Evolutionary conservation across 805 yeast species (phyloP).

Genomic region (Saturnispora diversa): DNA sequence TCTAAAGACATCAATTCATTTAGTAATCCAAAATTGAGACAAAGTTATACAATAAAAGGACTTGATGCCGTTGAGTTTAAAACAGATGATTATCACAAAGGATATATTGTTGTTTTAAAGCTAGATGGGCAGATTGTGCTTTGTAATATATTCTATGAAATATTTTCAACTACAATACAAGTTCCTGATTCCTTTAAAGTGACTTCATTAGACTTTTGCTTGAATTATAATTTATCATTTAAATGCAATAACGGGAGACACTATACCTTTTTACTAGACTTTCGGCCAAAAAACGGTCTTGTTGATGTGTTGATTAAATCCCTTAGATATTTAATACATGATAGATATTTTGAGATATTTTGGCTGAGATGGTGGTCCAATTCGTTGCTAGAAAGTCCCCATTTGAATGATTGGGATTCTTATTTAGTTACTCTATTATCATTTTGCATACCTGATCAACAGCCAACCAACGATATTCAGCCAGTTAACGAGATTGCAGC

Average conservation of each 20-base stretch:
- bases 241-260: constrained; percentile 19
- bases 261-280: constrained; percentile 29
- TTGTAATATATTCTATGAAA: constrained; percentile 50
- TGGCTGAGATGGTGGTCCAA: constrained; percentile 60
- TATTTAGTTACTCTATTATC: constrained; percentile 45
- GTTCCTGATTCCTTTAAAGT: constrained; percentile 20
- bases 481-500: constrained; percentile 22
- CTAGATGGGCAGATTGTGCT: constrained; percentile 32
- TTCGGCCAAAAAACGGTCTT: constrained; percentile 39
- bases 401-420: constrained; percentile 51
- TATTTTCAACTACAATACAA: constrained; percentile 32
- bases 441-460: constrained; percentile 39
- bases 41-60: constrained; percentile 21
- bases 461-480: constrained; percentile 17
- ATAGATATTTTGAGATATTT: constrained; percentile 48
- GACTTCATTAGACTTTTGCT: constrained; percentile 19
- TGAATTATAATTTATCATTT: constrained; percentile 22
- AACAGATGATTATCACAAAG: constrained; percentile 30
- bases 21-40: constrained; percentile 19
- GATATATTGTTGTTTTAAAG: constrained; percentile 38
- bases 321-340: constrained; percentile 48
- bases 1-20: constrained; percentile 21
- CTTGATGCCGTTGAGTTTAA: constrained; percentile 35
- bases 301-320: constrained; percentile 41
- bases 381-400: constrained; percentile 31